Evolutionary conservation across 768 basidiomycete genomes (phyloP).

Genomic region (Ramaria sp.): DNA sequence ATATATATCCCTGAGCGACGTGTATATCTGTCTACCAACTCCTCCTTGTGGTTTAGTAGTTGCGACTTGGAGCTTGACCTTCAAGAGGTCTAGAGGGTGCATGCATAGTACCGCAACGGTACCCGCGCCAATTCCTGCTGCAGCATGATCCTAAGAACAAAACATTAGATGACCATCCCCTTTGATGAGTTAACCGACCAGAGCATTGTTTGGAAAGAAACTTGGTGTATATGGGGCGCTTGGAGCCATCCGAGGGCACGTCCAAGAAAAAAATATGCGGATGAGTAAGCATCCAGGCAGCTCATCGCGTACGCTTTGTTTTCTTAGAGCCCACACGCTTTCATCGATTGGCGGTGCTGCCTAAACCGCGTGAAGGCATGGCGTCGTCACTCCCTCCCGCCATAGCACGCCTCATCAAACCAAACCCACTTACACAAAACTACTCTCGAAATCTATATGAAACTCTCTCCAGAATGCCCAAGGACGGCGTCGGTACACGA

Average conservation of each 20-base stretch:
- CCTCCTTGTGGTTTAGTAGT: slow-evolving; percentile 52
- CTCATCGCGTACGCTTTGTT: not conserved
- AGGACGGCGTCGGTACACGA: slow-evolving; percentile 53
- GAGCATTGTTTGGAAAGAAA: slow-evolving; percentile 6
- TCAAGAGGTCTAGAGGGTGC: slow-evolving; percentile 95
- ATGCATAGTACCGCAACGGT: slow-evolving; percentile 87
- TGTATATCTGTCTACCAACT: slow-evolving; percentile 66
- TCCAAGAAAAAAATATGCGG: not conserved
- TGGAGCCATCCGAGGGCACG: not conserved
- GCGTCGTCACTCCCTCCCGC: slow-evolving; percentile 4
- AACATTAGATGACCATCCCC: not conserved
- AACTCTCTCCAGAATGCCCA: slow-evolving; percentile 57
- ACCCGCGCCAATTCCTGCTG: slow-evolving; percentile 88
- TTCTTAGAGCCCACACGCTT: not conserved
- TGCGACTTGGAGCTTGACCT: slow-evolving; percentile 86
- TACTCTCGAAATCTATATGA: slow-evolving; percentile 37
- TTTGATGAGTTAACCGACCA: not conserved
- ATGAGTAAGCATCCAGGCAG: not conserved
- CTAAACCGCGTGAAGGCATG: not conserved
- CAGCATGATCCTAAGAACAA: slow-evolving; percentile 78
- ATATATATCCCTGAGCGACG: slow-evolving; percentile 62
- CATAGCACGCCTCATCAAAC: not conserved
- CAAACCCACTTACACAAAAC: slow-evolving; percentile 3
- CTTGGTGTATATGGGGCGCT: not conserved
- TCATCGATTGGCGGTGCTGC: not conserved